Base-by-base conservation (phyloP, 495 filamentous ascomycete species). In the Astrocystis sublimbata region DNA sequence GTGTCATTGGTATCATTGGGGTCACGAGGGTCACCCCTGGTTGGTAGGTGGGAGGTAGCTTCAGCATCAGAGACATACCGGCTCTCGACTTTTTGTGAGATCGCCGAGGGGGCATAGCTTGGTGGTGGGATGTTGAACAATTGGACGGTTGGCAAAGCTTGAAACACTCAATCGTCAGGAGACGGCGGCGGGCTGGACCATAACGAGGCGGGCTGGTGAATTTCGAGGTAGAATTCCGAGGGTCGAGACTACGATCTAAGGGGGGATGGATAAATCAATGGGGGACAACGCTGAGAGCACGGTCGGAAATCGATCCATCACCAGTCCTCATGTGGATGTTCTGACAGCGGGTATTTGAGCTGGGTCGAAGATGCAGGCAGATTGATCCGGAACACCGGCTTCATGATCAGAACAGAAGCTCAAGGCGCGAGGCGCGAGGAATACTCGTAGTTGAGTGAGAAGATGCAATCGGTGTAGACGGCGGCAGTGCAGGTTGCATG, bases 71-170 rank as follows among this genome's bases (percentile, higher is more conserved):
- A 28, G 19, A 26, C 61, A 19, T 63, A 63, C 61, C 85, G 40
- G 82, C 77, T 58, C 85, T 76, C 43, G 81, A 85, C 74, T 88
- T 88, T 65, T 85, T 87, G 67, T 88, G 85, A 28, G 83, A 83
- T 71, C 83, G 79, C 67, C 85, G 75, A 7, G 85, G 82, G 41
- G 85, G 79, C 81, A 84, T 83, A 49, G 53, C 65, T 53, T 24
- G 46, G 43, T 4, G 15, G 17, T 30, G 24, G 38, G 15, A 28
- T 55, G 60, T 62, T 41, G 51, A 56, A 49, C 36, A 21, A 51
- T 62, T 41, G 51, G 49, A 49, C 36, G n/a, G 31, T 33, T 54
- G 33, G 19, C 35, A 36, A 43, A 30, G 59, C 49, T 40, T n/a
- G n/a, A n/a, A 40, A 24, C 9, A 5, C 15, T 41, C 35, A 13